Conservation (phyloP, 805 yeast genomes). For the Kodamaea restingae region DNA sequence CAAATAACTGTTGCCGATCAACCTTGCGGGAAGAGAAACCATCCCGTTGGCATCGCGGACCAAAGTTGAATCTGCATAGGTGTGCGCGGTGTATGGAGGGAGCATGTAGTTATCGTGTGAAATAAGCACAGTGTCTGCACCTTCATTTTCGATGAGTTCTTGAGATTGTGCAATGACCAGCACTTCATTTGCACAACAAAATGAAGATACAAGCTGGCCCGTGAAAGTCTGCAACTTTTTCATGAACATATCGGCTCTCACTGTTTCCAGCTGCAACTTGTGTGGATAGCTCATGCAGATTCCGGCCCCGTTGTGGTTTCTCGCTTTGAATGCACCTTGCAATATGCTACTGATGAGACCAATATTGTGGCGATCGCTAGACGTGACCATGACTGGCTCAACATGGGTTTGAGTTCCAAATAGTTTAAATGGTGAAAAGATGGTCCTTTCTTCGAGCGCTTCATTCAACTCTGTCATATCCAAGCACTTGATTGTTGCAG, state of each 20-base stretch:
- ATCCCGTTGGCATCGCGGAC: constrained; percentile 34
- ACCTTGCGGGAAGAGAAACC: constrained; percentile 30
- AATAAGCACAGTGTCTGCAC: constrained; percentile 18
- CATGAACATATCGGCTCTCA: constrained; percentile 20
- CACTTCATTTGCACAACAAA: constrained; percentile 15
- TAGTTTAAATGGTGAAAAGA: constrained; percentile 18
- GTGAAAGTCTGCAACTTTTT: constrained; percentile 25
- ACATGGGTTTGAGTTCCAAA: constrained; percentile 12
- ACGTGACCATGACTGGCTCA: constrained; percentile 11
- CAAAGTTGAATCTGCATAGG: constrained; percentile 35
- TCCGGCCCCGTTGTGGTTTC: constrained; percentile 30
- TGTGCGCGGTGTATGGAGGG: constrained; percentile 32
- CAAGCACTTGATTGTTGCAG: constrained; percentile 21
- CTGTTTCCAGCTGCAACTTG: too few species aligned
- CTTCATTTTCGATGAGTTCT: constrained; percentile 15
- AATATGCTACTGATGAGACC: constrained; percentile 29
- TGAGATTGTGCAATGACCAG: constrained; percentile 20
- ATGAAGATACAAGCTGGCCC: constrained; percentile 23
- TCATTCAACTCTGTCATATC: constrained; percentile 22
- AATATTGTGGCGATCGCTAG: constrained; percentile 29
- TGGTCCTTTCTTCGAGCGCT: constrained; percentile 25
- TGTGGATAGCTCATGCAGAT: not conserved
- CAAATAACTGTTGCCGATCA: constrained; percentile 34
- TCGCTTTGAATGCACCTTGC: constrained; percentile 27
- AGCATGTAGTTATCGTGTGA: constrained; percentile 33